These are phyloP conservation scores for Xylariaceae sp. DNA, from an alignment of 2,329 filamentous ascomycete genomes.

Conservation along the genomic window DNA sequence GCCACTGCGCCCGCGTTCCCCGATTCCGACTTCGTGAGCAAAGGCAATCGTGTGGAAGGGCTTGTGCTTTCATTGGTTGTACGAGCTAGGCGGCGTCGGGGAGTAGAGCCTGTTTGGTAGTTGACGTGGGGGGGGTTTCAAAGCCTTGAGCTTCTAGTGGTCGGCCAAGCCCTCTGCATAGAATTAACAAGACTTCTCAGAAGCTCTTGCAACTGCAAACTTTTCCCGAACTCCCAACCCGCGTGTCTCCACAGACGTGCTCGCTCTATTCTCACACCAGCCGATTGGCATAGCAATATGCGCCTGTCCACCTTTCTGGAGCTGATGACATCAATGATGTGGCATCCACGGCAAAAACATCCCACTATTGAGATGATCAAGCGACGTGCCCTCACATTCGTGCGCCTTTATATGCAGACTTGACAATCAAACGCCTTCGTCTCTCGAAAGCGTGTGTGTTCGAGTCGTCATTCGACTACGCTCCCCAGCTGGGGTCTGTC, in stretches of 20 bases:
- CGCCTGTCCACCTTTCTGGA: background rate
- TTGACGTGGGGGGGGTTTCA: slow-evolving; percentile 9
- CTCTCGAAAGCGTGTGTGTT: too few species aligned
- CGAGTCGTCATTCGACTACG: too few species aligned
- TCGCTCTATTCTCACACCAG: background rate
- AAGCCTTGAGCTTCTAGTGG: slow-evolving; percentile 19
- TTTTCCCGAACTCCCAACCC: slow-evolving; percentile 2
- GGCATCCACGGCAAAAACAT: background rate
- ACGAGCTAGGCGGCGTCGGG: too few species aligned
- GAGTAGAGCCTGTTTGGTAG: background rate
- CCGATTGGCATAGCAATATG: background rate
- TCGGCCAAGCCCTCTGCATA: background rate
- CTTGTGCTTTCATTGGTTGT: too few species aligned
- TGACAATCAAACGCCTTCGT: too few species aligned
- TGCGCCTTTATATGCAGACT: slow-evolving; percentile 4
- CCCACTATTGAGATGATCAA: too few species aligned
- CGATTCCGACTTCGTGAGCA: too few species aligned
- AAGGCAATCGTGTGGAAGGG: too few species aligned
- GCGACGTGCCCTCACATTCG: background rate
- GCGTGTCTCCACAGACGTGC: background rate
- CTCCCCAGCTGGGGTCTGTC: too few species aligned
- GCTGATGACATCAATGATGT: slow-evolving; percentile 10
- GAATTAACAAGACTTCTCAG: background rate
- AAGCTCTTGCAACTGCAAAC: slow-evolving; percentile 7
- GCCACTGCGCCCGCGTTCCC: too few species aligned